phyloP scores from a whole-genome alignment of 306 rosid genomes.

The Casuarina equisetifolia region DNA sequence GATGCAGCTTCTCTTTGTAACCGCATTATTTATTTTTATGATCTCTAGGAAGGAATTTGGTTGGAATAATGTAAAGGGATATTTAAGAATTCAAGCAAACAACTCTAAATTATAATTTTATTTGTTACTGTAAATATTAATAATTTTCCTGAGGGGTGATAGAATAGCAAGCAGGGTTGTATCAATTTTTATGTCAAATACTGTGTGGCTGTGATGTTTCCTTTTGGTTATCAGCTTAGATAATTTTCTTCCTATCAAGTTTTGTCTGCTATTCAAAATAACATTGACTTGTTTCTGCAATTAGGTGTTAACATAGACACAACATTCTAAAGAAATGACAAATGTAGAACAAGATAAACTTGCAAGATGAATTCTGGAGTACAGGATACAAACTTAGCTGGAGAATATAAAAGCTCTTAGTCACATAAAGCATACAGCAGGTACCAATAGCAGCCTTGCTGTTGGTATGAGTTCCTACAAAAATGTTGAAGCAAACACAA shows the following conservation, averaged over 20 bases:
- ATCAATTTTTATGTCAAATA: background rate
- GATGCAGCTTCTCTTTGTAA: too few relatives aligned
- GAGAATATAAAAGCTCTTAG: slow-evolving; percentile 59
- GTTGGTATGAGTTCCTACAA: slow-evolving; percentile 63
- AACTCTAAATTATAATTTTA: too few relatives aligned
- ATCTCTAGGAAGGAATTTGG: too few relatives aligned
- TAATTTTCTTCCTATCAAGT: background rate
- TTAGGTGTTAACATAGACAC: slow-evolving; percentile 91
- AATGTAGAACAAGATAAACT: slow-evolving; percentile 95
- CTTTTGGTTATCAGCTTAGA: background rate
- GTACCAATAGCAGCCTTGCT: slow-evolving; percentile 50
- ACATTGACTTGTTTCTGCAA: slow-evolving; percentile 5
- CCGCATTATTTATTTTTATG: too few relatives aligned
- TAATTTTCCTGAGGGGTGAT: too few relatives aligned
- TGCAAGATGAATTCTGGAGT: slow-evolving; percentile 95
- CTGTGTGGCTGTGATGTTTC: background rate
- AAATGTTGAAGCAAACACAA: slow-evolving; percentile 54
- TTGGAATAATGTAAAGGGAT: too few relatives aligned
- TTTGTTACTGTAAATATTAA: too few relatives aligned
- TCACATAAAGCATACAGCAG: slow-evolving; percentile 46
- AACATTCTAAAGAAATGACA: slow-evolving; percentile 90
- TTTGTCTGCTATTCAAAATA: background rate
- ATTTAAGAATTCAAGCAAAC: too few relatives aligned
- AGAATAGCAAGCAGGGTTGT: too few relatives aligned
- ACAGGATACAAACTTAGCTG: slow-evolving; percentile 84